Percentiles rank a stretch among this genome's conserved stretches.
These are phyloP conservation scores for Cairneyella variabilis DNA, from an alignment of 495 filamentous ascomycete genomes.

Conservation along the genomic window DNA sequence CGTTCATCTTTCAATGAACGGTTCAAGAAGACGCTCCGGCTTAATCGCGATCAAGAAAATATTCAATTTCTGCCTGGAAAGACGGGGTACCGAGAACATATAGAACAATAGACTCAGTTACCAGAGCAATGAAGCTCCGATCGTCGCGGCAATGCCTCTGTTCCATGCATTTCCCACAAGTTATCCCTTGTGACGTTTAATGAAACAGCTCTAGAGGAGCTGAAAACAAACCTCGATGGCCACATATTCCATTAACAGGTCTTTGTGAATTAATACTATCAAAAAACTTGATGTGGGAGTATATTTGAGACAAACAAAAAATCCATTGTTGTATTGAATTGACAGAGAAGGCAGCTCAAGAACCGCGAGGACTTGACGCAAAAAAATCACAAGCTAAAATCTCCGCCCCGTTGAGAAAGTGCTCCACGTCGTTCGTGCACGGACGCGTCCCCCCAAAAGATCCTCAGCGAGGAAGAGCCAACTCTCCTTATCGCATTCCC, in stretches of 20 bases:
- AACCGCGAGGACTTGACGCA: too few relatives aligned
- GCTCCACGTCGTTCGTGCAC: not conserved
- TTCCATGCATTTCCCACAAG: not conserved
- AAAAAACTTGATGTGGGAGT: too few relatives aligned
- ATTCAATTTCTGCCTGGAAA: conserved; percentile 24
- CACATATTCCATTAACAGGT: not conserved
- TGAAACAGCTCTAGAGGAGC: conserved; percentile 4
- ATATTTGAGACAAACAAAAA: too few relatives aligned
- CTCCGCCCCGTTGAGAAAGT: not conserved
- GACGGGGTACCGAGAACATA: conserved; percentile 31
- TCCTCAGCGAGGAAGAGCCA: conserved; percentile 7
- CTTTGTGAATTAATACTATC: not conserved
- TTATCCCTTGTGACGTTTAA: conserved; percentile 5
- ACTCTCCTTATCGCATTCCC: conserved; percentile 25
- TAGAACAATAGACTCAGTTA: conserved; percentile 32
- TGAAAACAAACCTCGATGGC: conserved; percentile 1
- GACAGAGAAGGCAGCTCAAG: too few relatives aligned
- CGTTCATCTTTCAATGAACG: conserved; percentile 66
- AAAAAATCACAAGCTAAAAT: conserved; percentile 13
- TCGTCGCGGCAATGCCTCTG: conserved; percentile 25
- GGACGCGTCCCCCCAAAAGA: conserved; percentile 7
- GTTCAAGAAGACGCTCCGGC: conserved; percentile 87
- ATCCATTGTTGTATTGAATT: too few relatives aligned
- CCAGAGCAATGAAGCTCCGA: conserved; percentile 25
- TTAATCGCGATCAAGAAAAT: conserved; percentile 76